Evolutionary conservation across 164 flowering plant species (phyloP).

Genomic region (Berberis thunbergii): DNA sequence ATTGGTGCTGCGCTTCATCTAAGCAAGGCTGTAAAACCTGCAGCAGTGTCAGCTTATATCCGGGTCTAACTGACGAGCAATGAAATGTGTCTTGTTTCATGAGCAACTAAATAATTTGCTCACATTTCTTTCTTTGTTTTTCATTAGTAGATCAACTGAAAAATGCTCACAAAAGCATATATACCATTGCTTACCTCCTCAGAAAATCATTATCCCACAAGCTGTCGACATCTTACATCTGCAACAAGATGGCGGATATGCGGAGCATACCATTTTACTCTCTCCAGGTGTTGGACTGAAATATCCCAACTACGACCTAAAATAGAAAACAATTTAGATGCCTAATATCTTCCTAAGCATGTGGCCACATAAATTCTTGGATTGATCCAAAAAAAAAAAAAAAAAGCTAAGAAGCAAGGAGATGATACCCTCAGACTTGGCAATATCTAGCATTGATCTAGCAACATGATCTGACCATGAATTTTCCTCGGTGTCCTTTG

Average conservation of each 20-base stretch:
- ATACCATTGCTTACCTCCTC: too few relatives aligned
- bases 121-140: too few relatives aligned
- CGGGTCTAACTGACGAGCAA: too few relatives aligned
- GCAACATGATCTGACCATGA: slow-evolving; percentile 55
- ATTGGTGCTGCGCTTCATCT: too few relatives aligned
- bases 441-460: slow-evolving; percentile 46
- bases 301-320: slow-evolving; percentile 75
- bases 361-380: neutral
- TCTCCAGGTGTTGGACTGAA: slow-evolving; percentile 57
- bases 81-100: too few relatives aligned
- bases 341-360: neutral
- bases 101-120: too few relatives aligned
- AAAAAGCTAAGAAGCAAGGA: neutral
- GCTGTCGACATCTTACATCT: slow-evolving; percentile 58
- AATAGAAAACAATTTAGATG: slow-evolving; percentile 1
- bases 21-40: too few relatives aligned
- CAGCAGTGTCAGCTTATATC: too few relatives aligned
- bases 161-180: too few relatives aligned
- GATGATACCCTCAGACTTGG: slow-evolving; percentile 75
- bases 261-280: slow-evolving; percentile 97
- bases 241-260: slow-evolving; percentile 90
- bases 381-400: too few relatives aligned
- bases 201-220: slow-evolving; percentile 4
- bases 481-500: slow-evolving; percentile 70
- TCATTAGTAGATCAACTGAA: too few relatives aligned